Evolutionary conservation across 306 rosid genomes (phyloP), one percentile per base, ranked within the genome.

Genomic region (Trifolium repens): DNA sequence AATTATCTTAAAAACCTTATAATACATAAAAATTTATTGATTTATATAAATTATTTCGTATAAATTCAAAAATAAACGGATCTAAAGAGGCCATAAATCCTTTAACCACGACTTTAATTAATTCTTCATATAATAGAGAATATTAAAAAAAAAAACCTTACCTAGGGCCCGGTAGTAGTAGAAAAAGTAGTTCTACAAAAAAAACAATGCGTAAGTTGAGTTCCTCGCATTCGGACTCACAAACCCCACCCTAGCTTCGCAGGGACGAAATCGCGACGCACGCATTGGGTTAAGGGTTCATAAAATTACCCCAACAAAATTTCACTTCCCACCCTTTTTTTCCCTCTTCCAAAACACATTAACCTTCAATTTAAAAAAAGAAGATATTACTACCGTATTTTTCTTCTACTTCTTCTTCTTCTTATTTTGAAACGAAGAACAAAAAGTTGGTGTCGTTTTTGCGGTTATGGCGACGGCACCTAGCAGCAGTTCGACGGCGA

Each of bases 401-500:
- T 57, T 11, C 34, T 2, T 26, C 35, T 58, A 26, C 13, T 27
- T 58, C 12, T 2, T 8, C 14, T 59, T 59, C 9, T 59, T 17
- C 19, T 27, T 58, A 12, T 57, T 22, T 30, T 14, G 60, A 47
- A 32, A 34, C 47, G 63, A 32, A 52, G 40, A 14, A 44, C 52
- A 5, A 40, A 26, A 49, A 71, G 3, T 46, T 46, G 37, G n/a
- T 26, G 35, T 26, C 26, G 11, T 58, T 57, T 10, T 22, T 55
- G 62, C 59, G 27, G 9, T 22, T 13, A 63, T 58, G 59, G 47
- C 82, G 35, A 22, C 76, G 35, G 9, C 66, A 11, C 57, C 82
- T 7, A 7, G 42, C 35, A 73, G 17, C 60, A 74, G 0, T 16
- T 3, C 81, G 24, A 42, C 80, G 39, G 17, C 79, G 15, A 85